Conservation (phyloP, 306 rosid species). For the Alnus glutinosa region DNA sequence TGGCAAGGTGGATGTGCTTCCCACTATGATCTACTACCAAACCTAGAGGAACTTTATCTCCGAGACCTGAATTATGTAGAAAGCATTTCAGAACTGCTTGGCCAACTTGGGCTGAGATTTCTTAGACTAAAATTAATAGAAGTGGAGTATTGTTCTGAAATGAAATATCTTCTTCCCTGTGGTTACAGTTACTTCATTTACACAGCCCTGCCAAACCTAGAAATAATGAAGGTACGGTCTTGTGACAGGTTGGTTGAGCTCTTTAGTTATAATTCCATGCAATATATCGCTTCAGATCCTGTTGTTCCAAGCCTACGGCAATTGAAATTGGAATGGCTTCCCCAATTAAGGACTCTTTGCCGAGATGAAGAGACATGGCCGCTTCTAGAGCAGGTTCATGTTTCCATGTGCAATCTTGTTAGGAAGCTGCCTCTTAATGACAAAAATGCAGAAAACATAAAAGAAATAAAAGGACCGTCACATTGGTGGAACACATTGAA, state of each 20-base stretch:
- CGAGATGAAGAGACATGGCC: constrained; percentile 17
- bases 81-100: background rate
- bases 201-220: constrained; percentile 15
- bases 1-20: too few relatives aligned
- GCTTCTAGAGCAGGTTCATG: constrained; percentile 3
- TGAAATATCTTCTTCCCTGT: constrained; percentile 8
- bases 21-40: too few relatives aligned
- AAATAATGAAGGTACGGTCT: constrained; percentile 4
- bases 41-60: too few relatives aligned
- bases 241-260: constrained; percentile 16
- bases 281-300: background rate
- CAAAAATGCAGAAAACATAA: background rate
- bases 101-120: background rate
- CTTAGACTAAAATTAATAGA: background rate
- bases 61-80: too few relatives aligned
- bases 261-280: constrained; percentile 4
- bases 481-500: constrained; percentile 15
- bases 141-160: constrained; percentile 7
- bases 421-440: constrained; percentile 3
- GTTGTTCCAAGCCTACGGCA: constrained; percentile 18
- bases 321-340: constrained; percentile 18
- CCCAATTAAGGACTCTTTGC: constrained; percentile 17
- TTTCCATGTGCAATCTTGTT: constrained; percentile 13
- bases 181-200: constrained; percentile 1
- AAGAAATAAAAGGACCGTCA: constrained; percentile 16